phyloP scores from a whole-genome alignment of 202 grass and related monocot species.

The Zoysia matrella region DNA sequence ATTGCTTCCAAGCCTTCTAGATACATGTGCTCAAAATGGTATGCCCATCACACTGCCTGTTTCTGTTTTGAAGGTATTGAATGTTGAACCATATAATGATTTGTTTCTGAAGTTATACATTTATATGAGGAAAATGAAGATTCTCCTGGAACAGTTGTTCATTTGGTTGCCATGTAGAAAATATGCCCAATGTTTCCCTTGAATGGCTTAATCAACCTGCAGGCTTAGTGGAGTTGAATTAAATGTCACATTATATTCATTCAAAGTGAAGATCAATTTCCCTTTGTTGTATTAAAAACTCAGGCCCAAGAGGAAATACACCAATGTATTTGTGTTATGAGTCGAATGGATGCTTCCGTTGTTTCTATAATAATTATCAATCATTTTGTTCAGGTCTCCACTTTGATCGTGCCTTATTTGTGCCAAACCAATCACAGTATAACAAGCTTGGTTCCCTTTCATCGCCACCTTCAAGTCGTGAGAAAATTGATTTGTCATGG shows the following conservation, averaged over 20 bases:
- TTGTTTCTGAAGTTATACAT: constrained; percentile 21
- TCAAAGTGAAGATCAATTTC: constrained; percentile 7
- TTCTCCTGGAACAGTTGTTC: constrained; percentile 4
- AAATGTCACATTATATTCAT: not conserved
- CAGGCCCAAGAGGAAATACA: not conserved
- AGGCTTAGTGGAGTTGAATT: constrained; percentile 20
- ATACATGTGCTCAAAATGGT: constrained; percentile 81
- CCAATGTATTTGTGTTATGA: constrained; percentile 28
- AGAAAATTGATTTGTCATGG: constrained; percentile 80
- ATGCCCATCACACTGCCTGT: constrained; percentile 32
- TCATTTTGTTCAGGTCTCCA: constrained; percentile 62
- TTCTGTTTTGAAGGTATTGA: constrained; percentile 24
- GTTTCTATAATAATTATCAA: constrained; percentile 4
- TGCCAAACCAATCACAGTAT: constrained; percentile 81
- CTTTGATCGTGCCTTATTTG: constrained; percentile 88
- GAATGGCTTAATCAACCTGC: constrained; percentile 5
- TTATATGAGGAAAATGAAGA: constrained; percentile 14
- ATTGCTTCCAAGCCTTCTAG: constrained; percentile 78
- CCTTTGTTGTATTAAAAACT: not conserved
- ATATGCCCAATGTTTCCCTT: constrained; percentile 12
- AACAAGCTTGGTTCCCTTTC: constrained; percentile 77
- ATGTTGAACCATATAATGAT: constrained; percentile 18
- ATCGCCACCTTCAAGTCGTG: constrained; percentile 61
- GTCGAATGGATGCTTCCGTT: constrained; percentile 30
- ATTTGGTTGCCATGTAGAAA: constrained; percentile 20